Evolutionary conservation across 257 asterid genomes (phyloP).

Genomic region (Fraxinus excelsior): DNA sequence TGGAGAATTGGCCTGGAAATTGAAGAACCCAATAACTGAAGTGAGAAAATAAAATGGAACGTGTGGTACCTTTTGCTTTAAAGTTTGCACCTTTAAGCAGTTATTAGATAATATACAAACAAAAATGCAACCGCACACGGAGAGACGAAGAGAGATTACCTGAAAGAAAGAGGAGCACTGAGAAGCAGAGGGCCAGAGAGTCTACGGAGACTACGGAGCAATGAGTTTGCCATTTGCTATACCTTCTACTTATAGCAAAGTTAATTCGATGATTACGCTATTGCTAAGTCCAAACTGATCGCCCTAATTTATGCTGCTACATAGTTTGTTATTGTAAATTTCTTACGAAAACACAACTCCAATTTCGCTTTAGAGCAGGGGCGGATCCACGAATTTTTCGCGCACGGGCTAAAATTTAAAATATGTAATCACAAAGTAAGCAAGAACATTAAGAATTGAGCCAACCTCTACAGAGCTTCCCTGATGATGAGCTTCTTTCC

Average conservation of each 20-base stretch:
- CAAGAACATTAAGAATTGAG: conserved; percentile 20
- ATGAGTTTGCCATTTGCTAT: conserved; percentile 32
- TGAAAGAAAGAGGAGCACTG: conserved; percentile 15
- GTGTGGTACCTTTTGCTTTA: neutral
- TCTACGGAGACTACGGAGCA: conserved; percentile 34
- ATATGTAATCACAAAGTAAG: too few relatives aligned
- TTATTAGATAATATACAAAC: neutral
- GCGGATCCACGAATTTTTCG: too few relatives aligned
- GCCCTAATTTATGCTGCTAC: neutral
- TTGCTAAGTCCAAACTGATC: neutral
- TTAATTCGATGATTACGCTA: neutral
- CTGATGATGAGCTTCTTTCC: conserved; percentile 56
- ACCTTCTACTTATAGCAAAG: neutral
- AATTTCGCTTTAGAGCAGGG: neutral
- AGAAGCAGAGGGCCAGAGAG: conserved; percentile 25
- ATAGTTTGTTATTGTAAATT: neutral
- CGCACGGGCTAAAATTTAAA: too few relatives aligned
- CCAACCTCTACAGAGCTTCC: conserved; percentile 60
- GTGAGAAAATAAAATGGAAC: neutral
- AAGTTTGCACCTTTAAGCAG: neutral
- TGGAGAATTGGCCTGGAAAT: conserved; percentile 38
- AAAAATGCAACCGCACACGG: neutral
- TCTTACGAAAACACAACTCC: neutral
- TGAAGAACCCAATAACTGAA: neutral
- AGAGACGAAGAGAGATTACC: conserved; percentile 17